Evolutionary conservation across 2,329 filamentous ascomycete genomes (phyloP).

Genomic region (Penicillium sp.): DNA sequence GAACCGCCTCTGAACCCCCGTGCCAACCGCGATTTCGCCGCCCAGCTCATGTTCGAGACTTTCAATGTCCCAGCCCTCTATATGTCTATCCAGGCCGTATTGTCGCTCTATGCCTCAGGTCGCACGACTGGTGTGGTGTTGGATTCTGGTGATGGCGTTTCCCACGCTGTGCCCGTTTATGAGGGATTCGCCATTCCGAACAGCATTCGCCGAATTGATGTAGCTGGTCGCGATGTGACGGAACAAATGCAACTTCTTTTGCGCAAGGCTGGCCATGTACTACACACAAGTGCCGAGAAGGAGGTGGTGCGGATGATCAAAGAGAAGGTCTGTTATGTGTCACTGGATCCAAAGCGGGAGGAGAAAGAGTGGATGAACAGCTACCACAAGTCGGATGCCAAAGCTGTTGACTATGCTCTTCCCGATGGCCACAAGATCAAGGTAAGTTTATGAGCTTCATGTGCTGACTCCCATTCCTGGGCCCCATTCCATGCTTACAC

Average conservation of each 20-base stretch:
- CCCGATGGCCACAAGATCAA: slow-evolving; percentile 94
- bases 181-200: slow-evolving; percentile 97
- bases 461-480: not conserved
- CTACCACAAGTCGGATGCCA: slow-evolving; percentile 75
- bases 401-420: slow-evolving; percentile 82
- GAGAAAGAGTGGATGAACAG: slow-evolving; percentile 88
- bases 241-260: slow-evolving; percentile 91
- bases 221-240: slow-evolving; percentile 93
- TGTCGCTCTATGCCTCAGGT: slow-evolving; percentile 93
- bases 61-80: slow-evolving; percentile 98
- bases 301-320: slow-evolving; percentile 98
- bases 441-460: slow-evolving; percentile 52
- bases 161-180: slow-evolving; percentile 95
- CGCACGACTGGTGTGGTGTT: slow-evolving; percentile 95
- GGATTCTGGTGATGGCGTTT: slow-evolving; percentile 94
- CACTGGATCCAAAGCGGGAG: slow-evolving; percentile 86
- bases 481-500: slow-evolving; percentile 40
- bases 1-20: slow-evolving; percentile 95
- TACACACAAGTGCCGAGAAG: slow-evolving; percentile 98
- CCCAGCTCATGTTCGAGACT: slow-evolving; percentile 97
- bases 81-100: slow-evolving; percentile 94
- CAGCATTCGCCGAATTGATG: slow-evolving; percentile 93
- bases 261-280: slow-evolving; percentile 89
- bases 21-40: slow-evolving; percentile 92
- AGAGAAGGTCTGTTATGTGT: slow-evolving; percentile 90